phyloP scores from a whole-genome alignment of 1,284 basidiomycete species.

The Microbotryomycetes sp. region DNA sequence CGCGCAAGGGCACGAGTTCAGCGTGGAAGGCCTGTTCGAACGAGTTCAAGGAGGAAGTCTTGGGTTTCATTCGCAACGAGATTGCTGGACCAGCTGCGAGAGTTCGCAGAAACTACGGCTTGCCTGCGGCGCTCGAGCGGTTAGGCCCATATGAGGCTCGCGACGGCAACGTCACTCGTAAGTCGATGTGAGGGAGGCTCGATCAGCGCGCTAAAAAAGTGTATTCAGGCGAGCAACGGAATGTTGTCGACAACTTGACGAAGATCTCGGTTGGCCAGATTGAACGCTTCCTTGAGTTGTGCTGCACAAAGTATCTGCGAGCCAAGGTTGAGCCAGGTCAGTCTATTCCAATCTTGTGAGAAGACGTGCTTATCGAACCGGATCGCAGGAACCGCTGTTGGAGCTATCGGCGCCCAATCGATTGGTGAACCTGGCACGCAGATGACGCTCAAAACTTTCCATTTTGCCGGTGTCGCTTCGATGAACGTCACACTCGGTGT shows the following conservation, averaged over 20 bases:
- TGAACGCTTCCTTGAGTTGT: conserved; percentile 69
- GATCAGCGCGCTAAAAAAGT: no score
- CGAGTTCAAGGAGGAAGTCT: conserved; percentile 53
- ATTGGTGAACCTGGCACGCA: conserved; percentile 99
- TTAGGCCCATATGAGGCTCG: conserved; percentile 1
- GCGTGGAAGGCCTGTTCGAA: conserved; percentile 35
- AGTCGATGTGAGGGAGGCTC: no score
- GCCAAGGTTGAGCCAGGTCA: conserved; percentile 88
- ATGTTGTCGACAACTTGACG: conserved; percentile 74
- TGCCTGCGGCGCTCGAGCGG: conserved; percentile 63
- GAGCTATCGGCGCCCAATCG: conserved; percentile 96
- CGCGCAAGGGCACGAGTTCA: conserved; percentile 50
- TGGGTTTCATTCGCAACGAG: conserved; percentile 62
- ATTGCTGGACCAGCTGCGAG: conserved; percentile 63
- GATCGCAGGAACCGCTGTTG: conserved; percentile 83
- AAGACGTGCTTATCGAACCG: background rate
- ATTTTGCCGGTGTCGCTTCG: conserved; percentile 98
- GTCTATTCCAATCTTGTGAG: conserved; percentile 20
- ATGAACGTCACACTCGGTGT: conserved; percentile 99
- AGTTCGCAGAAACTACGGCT: conserved; percentile 65
- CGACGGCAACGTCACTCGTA: background rate
- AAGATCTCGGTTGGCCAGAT: conserved; percentile 84
- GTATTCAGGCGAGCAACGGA: conserved; percentile 45
- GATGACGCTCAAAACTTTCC: conserved; percentile 99
- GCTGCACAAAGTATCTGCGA: conserved; percentile 85